Evolutionary conservation across 805 yeast genomes (phyloP).

Genomic region (Myxozyma neglecta): DNA sequence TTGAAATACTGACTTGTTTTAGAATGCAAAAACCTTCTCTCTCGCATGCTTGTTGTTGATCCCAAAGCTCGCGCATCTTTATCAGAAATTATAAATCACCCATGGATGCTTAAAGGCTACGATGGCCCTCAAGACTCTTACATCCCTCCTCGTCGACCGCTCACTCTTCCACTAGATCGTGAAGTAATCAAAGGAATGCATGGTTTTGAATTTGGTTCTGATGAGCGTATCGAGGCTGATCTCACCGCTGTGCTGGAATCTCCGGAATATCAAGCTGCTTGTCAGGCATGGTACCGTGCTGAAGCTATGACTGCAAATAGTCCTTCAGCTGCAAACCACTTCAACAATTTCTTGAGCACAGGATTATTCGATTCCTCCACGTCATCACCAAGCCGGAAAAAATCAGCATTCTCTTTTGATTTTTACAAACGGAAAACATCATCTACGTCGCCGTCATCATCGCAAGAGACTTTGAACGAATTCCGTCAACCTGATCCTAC

Average conservation of each 20-base stretch:
- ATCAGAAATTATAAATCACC: conserved; percentile 77
- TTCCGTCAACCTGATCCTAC: conserved; percentile 67
- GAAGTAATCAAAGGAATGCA: conserved; percentile 73
- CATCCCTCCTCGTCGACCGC: conserved; percentile 76
- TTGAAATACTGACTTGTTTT: background rate
- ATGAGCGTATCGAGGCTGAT: conserved; percentile 56
- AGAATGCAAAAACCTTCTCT: conserved; percentile 71
- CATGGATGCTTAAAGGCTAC: conserved; percentile 92
- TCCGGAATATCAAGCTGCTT: conserved; percentile 62
- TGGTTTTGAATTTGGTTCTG: conserved; percentile 74
- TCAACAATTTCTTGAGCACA: background rate
- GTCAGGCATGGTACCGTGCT: conserved; percentile 60
- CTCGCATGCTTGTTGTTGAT: conserved; percentile 89
- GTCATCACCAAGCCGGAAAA: conserved; percentile 9
- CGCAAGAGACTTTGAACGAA: conserved; percentile 27
- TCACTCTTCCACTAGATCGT: conserved; percentile 65
- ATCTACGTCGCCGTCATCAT: conserved; percentile 18
- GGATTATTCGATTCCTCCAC: conserved; percentile 6
- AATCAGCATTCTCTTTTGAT: conserved; percentile 28
- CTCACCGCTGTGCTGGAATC: conserved; percentile 61
- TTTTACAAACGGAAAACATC: conserved; percentile 33
- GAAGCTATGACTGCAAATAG: background rate
- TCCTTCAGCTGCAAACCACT: background rate
- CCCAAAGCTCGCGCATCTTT: conserved; percentile 78
- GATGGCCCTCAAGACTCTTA: conserved; percentile 70